Base-by-base conservation (phyloP, 495 filamentous ascomycete genomes). In the Neurospora tetraspora region DNA sequence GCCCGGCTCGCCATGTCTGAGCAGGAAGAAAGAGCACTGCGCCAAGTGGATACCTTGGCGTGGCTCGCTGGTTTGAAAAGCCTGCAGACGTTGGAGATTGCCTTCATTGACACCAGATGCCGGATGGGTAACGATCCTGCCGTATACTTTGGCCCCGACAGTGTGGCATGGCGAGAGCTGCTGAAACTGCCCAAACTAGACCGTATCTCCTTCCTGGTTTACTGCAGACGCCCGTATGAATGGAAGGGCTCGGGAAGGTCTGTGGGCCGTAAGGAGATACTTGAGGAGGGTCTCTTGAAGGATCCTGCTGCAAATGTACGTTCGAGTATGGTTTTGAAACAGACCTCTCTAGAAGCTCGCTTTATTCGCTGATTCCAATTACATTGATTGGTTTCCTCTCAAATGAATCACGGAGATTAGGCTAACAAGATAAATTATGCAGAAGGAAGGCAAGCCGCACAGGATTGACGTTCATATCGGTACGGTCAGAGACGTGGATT, bases 341-440 rank as follows among this genome's bases (percentile, higher is more conserved):
- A 20, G 0, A 23, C 45, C 20, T 23, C 2, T 20, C 18, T 45
- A 4, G 18, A 20, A 45, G 8, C 7, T 45, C 7, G 18, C 42
- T 45, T 10, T 4, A 10, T 4, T 2, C 4, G 8, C 0, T 53
- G 0, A 0, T 6, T 27, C 20, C 20, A 14, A 14, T 4, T n/a
- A 10, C 3, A 45, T n/a, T 45, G 5, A 0, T 7, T 40, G 8
- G 2, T 2, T 40, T 18, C 14, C 39, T 3, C 2, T 18, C 18
- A 4, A 1, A 45, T 0, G 3, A 0, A 9, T 20, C 3, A 45
- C 1, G 42, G 8, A 10, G 0, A 3, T 8, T 45, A 8, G 42
- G 2, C 45, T 53, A 27, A 53, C 45, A 23, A 2, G 10, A 4
- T 27, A 0, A 6, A 14, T 5, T 4, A 45, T 2, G 0, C 10